Conservation (phyloP, 1,284 basidiomycete species). For the Apiotrichum akiyoshidainum region DNA sequence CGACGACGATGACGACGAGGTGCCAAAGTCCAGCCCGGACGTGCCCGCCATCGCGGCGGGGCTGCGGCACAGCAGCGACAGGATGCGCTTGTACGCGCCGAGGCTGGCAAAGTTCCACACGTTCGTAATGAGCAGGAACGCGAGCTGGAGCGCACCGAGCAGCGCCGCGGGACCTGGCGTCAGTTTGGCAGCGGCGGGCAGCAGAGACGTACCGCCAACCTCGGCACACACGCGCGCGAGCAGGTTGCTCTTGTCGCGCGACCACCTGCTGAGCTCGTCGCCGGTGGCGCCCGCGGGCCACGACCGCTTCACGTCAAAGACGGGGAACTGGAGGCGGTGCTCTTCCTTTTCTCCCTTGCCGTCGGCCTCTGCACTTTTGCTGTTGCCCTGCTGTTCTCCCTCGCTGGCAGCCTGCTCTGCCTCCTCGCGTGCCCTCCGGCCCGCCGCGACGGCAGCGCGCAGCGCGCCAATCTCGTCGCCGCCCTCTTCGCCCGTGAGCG, state of each 20-base stretch:
- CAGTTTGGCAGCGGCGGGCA: not conserved
- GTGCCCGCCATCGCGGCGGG: slow-evolving; percentile 22
- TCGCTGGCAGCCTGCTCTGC: not conserved
- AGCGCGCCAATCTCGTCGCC: slow-evolving; percentile 26
- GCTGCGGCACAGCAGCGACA: slow-evolving; percentile 45
- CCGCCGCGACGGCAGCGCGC: not conserved
- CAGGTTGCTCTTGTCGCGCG: slow-evolving; percentile 52
- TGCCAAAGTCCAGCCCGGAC: slow-evolving; percentile 1
- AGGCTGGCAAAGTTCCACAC: slow-evolving; percentile 51
- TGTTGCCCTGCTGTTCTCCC: slow-evolving; percentile 12
- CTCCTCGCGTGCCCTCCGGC: not conserved
- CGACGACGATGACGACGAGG: not conserved
- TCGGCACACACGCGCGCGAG: slow-evolving; percentile 37
- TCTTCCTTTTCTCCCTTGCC: not conserved
- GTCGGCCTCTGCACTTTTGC: not conserved
- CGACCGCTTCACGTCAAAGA: slow-evolving; percentile 49
- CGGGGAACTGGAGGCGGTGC: slow-evolving; percentile 28
- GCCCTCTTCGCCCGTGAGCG: slow-evolving; percentile 34
- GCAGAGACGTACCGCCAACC: slow-evolving; percentile 38
- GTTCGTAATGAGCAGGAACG: slow-evolving; percentile 51
- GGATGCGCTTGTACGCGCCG: slow-evolving; percentile 47
- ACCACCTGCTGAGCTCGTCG: slow-evolving; percentile 48
- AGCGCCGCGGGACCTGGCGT: slow-evolving; percentile 42
- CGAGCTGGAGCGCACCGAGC: slow-evolving; percentile 49
- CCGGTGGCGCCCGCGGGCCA: slow-evolving; percentile 51